Percentiles rank a stretch among this genome's conserved stretches.
phyloP scores from a whole-genome alignment of 129 eudicot genomes.

The Tanacetum coccineum region DNA sequence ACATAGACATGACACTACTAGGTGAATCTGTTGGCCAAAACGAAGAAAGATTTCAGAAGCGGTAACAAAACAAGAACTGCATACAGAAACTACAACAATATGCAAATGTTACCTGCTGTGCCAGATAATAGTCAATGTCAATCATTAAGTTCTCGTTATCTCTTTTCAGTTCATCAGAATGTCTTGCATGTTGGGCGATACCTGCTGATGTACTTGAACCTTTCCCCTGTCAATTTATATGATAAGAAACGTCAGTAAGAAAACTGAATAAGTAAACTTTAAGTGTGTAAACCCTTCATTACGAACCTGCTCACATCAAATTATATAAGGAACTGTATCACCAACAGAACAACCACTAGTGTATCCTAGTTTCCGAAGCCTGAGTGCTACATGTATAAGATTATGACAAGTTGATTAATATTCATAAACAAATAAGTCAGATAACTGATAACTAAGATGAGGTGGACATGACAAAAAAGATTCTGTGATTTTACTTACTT shows the following conservation, averaged over 20 bases:
- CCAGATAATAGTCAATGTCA: conserved; percentile 94
- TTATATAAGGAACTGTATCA: conserved; percentile 90
- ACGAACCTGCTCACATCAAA: conserved; percentile 95
- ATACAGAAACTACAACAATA: neutral
- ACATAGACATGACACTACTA: conserved; percentile 95
- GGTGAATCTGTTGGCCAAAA: conserved; percentile 76
- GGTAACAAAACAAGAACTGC: neutral
- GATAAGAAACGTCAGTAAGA: neutral
- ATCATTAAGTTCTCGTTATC: conserved; percentile 76
- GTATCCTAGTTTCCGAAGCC: conserved; percentile 77
- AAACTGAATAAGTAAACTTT: neutral
- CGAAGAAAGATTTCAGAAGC: conserved; percentile 8
- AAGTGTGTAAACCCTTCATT: conserved; percentile 3
- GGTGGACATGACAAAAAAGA: conserved; percentile 9
- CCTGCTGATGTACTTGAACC: conserved; percentile 69
- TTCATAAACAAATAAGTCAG: conserved; percentile 1
- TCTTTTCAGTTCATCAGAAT: conserved; percentile 85
- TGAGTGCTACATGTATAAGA: conserved; percentile 80
- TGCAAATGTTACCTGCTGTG: conserved; percentile 60
- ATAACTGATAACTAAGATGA: neutral
- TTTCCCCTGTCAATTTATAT: conserved; percentile 47
- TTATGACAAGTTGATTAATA: too few species aligned
- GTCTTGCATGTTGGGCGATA: conserved; percentile 97
- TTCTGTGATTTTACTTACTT: conserved; percentile 44
- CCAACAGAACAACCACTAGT: conserved; percentile 96